phyloP scores from a whole-genome alignment of 805 yeast genomes.

The Candida coquimbonensis region DNA sequence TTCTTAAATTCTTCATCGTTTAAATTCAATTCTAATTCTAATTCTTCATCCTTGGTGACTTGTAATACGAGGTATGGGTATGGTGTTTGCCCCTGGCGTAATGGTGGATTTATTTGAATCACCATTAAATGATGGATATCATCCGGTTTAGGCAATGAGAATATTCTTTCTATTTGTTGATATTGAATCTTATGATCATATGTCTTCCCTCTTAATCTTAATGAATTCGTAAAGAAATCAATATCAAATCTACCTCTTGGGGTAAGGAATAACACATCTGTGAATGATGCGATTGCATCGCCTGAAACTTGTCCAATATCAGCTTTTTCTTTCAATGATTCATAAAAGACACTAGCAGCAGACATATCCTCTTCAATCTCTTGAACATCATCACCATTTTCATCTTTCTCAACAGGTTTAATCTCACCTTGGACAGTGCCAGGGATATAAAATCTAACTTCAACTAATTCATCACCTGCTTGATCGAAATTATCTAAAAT shows the following conservation, averaged over 20 bases:
- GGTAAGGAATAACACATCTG: conserved; percentile 85
- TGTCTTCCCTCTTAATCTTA: conserved; percentile 93
- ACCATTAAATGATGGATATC: conserved; percentile 84
- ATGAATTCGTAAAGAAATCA: conserved; percentile 81
- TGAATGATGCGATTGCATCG: conserved; percentile 88
- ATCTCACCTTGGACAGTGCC: conserved; percentile 52
- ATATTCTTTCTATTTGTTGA: conserved; percentile 81
- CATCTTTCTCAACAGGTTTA: conserved; percentile 3
- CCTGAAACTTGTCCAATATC: conserved; percentile 93
- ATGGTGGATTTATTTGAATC: conserved; percentile 91
- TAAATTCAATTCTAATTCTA: conserved; percentile 82
- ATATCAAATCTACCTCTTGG: conserved; percentile 99
- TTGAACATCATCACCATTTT: conserved; percentile 30
- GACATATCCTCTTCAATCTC: conserved; percentile 41
- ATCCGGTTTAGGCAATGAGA: conserved; percentile 90
- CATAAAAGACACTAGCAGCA: conserved; percentile 83
- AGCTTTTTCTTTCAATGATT: conserved; percentile 85
- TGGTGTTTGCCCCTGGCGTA: conserved; percentile 96
- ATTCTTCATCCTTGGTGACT: conserved; percentile 82
- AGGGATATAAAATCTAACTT: conserved; percentile 87
- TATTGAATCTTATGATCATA: conserved; percentile 94
- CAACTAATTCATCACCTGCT: conserved; percentile 95
- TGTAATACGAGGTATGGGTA: conserved; percentile 90
- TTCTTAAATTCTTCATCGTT: conserved; percentile 78
- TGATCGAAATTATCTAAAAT: conserved; percentile 44